Conservation (phyloP, 2,329 filamentous ascomycete species). For the Aureobasidium sp. region DNA sequence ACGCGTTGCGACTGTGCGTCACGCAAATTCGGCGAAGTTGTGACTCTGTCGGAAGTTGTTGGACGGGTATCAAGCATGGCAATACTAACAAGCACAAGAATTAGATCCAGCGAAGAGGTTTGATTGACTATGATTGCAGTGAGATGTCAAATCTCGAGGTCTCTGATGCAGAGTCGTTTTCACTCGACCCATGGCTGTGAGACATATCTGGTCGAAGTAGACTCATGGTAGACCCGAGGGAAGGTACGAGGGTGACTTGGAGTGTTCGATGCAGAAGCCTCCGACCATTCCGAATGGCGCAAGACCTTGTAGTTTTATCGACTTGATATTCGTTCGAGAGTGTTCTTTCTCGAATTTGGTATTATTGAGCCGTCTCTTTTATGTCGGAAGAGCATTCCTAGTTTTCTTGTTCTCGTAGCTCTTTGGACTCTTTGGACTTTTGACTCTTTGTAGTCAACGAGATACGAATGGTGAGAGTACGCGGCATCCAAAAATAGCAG, state of each 20-base stretch:
- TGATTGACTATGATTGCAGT: constrained; percentile 29
- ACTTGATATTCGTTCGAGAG: too few relatives aligned
- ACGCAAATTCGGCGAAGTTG: constrained; percentile 23
- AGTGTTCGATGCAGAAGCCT: too few relatives aligned
- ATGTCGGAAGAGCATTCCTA: too few relatives aligned
- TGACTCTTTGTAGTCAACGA: too few relatives aligned
- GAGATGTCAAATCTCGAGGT: constrained; percentile 14
- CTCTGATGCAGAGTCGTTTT: constrained; percentile 12
- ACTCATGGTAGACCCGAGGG: too few relatives aligned
- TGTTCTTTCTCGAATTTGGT: too few relatives aligned
- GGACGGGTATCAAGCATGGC: constrained; percentile 26
- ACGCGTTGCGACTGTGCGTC: constrained; percentile 19
- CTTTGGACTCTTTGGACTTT: neutral
- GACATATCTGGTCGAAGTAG: constrained; percentile 11
- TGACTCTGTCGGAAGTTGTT: constrained; percentile 21
- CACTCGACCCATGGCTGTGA: constrained; percentile 1
- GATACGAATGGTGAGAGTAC: neutral
- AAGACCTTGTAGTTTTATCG: too few relatives aligned
- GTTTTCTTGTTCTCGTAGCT: too few relatives aligned
- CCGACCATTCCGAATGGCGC: too few relatives aligned
- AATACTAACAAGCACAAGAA: constrained; percentile 33
- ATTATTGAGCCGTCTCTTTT: too few relatives aligned
- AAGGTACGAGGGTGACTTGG: too few relatives aligned
- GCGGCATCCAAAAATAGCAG: neutral
- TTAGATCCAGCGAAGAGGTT: constrained; percentile 20